Percentiles rank a stretch among this genome's conserved stretches.
Evolutionary conservation across 2,329 filamentous ascomycete species (phyloP).

Genomic region (Mycosphaerella sp.): DNA sequence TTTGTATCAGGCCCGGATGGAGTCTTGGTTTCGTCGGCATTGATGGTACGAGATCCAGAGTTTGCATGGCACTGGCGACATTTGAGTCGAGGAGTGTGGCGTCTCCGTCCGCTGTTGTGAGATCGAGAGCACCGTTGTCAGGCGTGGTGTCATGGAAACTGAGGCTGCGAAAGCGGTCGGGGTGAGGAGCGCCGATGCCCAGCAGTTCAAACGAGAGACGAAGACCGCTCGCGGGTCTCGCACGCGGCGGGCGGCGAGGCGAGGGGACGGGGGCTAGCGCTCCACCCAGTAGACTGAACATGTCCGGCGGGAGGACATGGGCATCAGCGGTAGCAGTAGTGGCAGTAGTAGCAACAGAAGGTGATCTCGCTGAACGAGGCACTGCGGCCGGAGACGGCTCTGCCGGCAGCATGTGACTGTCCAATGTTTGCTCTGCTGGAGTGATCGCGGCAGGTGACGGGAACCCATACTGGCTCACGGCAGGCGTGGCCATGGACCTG

Average conservation of each 20-base stretch:
- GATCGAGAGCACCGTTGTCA: not conserved
- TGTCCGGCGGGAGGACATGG: conserved; percentile 8
- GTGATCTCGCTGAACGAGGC: conserved; percentile 21
- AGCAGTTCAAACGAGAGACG: conserved; percentile 48
- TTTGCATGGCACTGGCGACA: conserved; percentile 14
- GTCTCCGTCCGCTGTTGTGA: not conserved
- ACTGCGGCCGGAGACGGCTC: conserved; percentile 15
- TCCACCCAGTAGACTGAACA: conserved; percentile 29
- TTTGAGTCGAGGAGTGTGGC: conserved; percentile 2
- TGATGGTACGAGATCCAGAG: conserved; percentile 4
- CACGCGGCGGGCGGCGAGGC: conserved; percentile 2
- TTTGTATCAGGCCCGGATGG: conserved; percentile 27
- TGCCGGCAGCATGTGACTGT: conserved; percentile 10
- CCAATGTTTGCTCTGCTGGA: not conserved
- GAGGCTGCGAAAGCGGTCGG: conserved; percentile 33
- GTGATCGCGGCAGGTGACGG: not conserved
- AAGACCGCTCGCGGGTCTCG: conserved; percentile 4
- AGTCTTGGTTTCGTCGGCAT: conserved; percentile 9
- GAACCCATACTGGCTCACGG: not conserved
- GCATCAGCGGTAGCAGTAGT: too few relatives aligned
- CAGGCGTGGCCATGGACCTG: not conserved
- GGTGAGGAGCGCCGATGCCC: conserved; percentile 46
- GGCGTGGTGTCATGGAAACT: conserved; percentile 17
- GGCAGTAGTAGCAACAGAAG: conserved; percentile 7
- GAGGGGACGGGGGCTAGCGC: conserved; percentile 25